A percentile compares a stretch with the other conserved stretches of the same genome.
Evolutionary conservation across 2,329 filamentous ascomycete species (phyloP).

Genomic region (Talaromyces rugulosus): DNA sequence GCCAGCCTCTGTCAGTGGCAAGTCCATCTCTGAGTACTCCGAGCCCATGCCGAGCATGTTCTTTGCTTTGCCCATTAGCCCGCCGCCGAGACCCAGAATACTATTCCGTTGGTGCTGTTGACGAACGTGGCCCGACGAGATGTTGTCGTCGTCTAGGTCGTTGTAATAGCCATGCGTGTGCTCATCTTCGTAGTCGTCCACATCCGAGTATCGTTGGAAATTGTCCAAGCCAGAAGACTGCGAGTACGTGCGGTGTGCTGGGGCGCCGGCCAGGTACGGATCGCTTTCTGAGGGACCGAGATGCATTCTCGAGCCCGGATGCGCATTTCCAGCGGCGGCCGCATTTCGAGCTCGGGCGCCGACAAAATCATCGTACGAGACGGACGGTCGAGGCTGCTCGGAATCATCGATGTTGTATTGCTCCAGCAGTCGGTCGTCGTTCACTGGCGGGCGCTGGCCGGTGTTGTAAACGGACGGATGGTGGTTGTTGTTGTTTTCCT

Average conservation of each 20-base stretch:
- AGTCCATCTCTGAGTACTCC: slow-evolving; percentile 95
- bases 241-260: slow-evolving; percentile 50
- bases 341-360: slow-evolving; percentile 60
- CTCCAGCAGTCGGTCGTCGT: slow-evolving; percentile 75
- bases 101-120: slow-evolving; percentile 78
- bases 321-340: slow-evolving; percentile 40
- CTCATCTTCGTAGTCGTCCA: slow-evolving; percentile 78
- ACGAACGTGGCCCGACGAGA: slow-evolving; percentile 44
- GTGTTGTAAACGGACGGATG: slow-evolving; percentile 56
- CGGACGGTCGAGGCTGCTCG: slow-evolving; percentile 68
- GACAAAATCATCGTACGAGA: slow-evolving; percentile 93
- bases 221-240: slow-evolving; percentile 82
- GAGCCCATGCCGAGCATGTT: slow-evolving; percentile 82
- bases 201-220: slow-evolving; percentile 87
- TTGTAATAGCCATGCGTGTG: slow-evolving; percentile 69
- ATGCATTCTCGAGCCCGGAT: slow-evolving; percentile 27
- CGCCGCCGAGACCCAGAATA: slow-evolving; percentile 79
- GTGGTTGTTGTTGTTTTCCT: slow-evolving; percentile 25
- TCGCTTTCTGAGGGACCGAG: slow-evolving; percentile 30
- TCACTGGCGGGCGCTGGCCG: slow-evolving; percentile 72
- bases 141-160: slow-evolving; percentile 55
- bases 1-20: slow-evolving; percentile 80
- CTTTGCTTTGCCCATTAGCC: slow-evolving; percentile 81
- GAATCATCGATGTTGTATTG: slow-evolving; percentile 67
- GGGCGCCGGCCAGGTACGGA: slow-evolving; percentile 31